Percentiles rank a stretch among this genome's conserved stretches.
phyloP scores from a whole-genome alignment of 1,284 basidiomycete species.

The Ustilago hordei region DNA sequence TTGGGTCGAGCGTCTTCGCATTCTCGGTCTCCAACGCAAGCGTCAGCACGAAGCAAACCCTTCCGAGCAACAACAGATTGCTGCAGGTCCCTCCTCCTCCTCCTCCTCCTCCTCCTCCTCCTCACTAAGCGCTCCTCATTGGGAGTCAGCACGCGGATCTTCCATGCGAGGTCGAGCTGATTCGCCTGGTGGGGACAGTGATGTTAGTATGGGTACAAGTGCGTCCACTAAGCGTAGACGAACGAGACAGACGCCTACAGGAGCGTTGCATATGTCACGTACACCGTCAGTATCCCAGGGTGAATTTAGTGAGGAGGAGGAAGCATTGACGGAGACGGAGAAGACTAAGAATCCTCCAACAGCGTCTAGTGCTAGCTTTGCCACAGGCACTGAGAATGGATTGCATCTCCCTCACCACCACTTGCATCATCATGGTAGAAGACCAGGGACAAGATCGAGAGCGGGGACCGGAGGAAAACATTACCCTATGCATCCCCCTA shows the following conservation, averaged over 20 bases:
- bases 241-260: constrained; percentile 23
- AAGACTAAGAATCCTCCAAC: constrained; percentile 23
- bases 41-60: constrained; percentile 54
- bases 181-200: constrained; percentile 45
- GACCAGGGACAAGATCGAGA: constrained; percentile 28
- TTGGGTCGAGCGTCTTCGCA: constrained; percentile 73
- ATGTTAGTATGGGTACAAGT: constrained; percentile 53
- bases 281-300: constrained; percentile 34
- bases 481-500: constrained; percentile 47
- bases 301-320: constrained; percentile 38
- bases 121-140: constrained; percentile 21
- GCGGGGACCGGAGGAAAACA: constrained; percentile 38
- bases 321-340: constrained; percentile 47
- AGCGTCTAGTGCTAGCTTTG: constrained; percentile 14
- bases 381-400: constrained; percentile 15
- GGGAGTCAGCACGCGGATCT: constrained; percentile 49
- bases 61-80: constrained; percentile 29
- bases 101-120: constrained; percentile 25
- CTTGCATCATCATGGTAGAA: constrained; percentile 12
- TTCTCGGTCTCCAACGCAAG: constrained; percentile 61
- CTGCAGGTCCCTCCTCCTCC: constrained; percentile 23
- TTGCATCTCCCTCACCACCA: constrained; percentile 9
- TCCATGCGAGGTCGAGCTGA: constrained; percentile 41
- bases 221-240: constrained; percentile 52
- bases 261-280: constrained; percentile 46